Conservation (phyloP, 192 early-diverging fungal species). For the Coemansia sp. region DNA sequence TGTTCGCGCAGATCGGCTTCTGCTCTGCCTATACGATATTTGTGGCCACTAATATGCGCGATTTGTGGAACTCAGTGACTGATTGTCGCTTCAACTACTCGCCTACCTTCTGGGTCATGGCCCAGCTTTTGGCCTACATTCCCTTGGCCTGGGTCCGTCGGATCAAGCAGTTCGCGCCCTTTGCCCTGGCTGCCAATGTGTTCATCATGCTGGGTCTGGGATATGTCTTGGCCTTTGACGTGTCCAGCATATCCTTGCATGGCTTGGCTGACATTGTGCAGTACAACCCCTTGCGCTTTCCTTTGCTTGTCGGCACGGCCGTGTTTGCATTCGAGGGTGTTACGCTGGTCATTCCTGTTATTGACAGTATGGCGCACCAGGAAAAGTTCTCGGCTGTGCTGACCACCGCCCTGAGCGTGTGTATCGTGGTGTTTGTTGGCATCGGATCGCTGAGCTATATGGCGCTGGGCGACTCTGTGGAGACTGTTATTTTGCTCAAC, state of each 20-base stretch:
- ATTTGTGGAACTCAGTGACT: conserved; percentile 68
- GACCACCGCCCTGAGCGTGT: conserved; percentile 71
- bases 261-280: conserved; percentile 65
- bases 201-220: conserved; percentile 89
- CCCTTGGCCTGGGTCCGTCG: conserved; percentile 88
- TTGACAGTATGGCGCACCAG: conserved; percentile 85
- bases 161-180: conserved; percentile 87
- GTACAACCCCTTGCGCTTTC: conserved; percentile 79
- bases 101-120: conserved; percentile 74
- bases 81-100: conserved; percentile 65
- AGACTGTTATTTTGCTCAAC: conserved; percentile 88
- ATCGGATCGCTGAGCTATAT: conserved; percentile 83
- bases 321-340: conserved; percentile 92
- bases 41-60: conserved; percentile 77
- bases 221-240: conserved; percentile 82
- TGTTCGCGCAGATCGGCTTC: conserved; percentile 80
- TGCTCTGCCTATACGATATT: conserved; percentile 91
- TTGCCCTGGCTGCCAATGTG: conserved; percentile 86
- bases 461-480: conserved; percentile 81
- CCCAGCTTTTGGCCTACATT: conserved; percentile 76
- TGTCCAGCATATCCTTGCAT: conserved; percentile 39
- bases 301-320: conserved; percentile 92
- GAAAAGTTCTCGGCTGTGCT: conserved; percentile 81
- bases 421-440: conserved; percentile 77
- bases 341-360: conserved; percentile 74